phyloP scores from a whole-genome alignment of 1,284 basidiomycete species.

The Naganishia cerealis region DNA sequence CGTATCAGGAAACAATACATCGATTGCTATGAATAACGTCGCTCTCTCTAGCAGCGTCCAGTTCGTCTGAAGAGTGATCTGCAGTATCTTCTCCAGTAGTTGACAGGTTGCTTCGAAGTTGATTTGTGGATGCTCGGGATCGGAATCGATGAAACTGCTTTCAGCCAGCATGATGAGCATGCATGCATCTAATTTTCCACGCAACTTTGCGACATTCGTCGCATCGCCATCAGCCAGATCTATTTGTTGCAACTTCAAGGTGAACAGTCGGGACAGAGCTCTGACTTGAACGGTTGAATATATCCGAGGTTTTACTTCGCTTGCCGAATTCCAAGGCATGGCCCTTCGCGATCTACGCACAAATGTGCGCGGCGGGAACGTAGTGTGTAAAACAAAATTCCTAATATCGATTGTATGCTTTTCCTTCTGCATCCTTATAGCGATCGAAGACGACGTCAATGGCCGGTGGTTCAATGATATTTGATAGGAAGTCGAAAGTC shows the following conservation, averaged over 20 bases:
- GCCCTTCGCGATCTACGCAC: too few species aligned
- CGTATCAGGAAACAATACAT: neutral
- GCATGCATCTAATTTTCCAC: constrained; percentile 11
- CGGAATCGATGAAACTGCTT: constrained; percentile 25
- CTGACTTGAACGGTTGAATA: neutral
- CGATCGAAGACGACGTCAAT: constrained; percentile 53
- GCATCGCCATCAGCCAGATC: constrained; percentile 1
- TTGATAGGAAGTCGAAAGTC: constrained; percentile 56
- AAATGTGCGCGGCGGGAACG: constrained; percentile 56
- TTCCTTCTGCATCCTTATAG: constrained; percentile 64
- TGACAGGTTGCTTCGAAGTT: constrained; percentile 21
- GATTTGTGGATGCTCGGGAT: constrained; percentile 16
- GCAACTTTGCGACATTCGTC: constrained; percentile 3
- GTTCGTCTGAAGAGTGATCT: constrained; percentile 4
- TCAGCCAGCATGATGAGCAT: constrained; percentile 15
- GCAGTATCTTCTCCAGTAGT: constrained; percentile 19
- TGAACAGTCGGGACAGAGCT: constrained; percentile 15
- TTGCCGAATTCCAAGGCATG: neutral
- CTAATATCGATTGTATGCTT: constrained; percentile 63
- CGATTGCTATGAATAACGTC: constrained; percentile 8
- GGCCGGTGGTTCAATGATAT: constrained; percentile 21
- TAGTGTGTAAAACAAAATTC: constrained; percentile 67
- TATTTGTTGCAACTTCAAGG: constrained; percentile 14
- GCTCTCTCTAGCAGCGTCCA: constrained; percentile 14
- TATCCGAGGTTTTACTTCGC: neutral